Conservation (phyloP, 345 rosid species). For the Balakata baccata region DNA sequence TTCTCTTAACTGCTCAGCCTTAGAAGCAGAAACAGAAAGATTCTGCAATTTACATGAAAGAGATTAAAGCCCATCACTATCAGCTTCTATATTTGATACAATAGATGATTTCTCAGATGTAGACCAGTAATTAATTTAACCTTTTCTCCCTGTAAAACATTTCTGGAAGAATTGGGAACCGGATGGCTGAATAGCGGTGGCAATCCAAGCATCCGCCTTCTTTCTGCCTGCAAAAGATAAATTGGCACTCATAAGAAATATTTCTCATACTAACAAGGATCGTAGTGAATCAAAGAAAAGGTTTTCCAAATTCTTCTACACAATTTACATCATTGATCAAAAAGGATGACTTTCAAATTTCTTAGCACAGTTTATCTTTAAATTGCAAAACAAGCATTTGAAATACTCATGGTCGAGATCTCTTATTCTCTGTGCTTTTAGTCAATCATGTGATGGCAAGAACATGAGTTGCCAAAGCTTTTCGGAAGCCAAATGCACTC, state of each 20-base stretch:
- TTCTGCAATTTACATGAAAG: constrained; percentile 36
- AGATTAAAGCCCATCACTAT: not conserved
- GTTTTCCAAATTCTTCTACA: not conserved
- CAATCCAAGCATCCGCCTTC: constrained; percentile 52
- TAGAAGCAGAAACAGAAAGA: constrained; percentile 18
- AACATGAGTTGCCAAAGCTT: not conserved
- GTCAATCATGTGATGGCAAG: not conserved
- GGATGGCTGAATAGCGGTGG: constrained; percentile 24
- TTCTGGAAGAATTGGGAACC: constrained; percentile 17
- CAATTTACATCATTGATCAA: not conserved
- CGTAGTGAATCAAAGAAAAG: not conserved
- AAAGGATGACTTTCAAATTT: not conserved
- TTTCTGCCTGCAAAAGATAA: constrained; percentile 43
- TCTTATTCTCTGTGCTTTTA: not conserved
- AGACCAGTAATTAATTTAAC: constrained; percentile 22
- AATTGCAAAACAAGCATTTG: not conserved
- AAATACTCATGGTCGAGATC: not conserved
- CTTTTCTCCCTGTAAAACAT: constrained; percentile 23
- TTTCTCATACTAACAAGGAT: not conserved
- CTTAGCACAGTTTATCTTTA: not conserved
- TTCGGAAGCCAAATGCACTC: not conserved
- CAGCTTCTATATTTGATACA: constrained; percentile 6
- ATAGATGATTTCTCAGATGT: not conserved
- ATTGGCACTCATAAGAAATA: not conserved
- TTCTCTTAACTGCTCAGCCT: constrained; percentile 57